These are phyloP conservation scores for Backusella macrospora DNA, from an alignment of 192 early-diverging fungal genomes.

Conservation along the genomic window DNA sequence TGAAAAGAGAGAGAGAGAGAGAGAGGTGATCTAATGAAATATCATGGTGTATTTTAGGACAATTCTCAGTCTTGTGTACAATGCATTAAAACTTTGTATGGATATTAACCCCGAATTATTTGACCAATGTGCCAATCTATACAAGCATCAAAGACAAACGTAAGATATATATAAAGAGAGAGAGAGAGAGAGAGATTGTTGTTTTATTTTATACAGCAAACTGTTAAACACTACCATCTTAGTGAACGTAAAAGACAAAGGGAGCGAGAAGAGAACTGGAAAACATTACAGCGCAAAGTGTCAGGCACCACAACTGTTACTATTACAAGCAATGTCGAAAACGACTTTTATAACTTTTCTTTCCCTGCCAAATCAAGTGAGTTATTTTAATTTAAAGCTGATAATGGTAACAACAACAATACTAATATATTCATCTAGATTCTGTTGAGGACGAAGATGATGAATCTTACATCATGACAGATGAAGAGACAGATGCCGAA, in stretches of 20 bases:
- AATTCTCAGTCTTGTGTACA: conserved; percentile 97
- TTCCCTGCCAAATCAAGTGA: conserved; percentile 10
- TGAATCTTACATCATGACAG: conserved; percentile 13
- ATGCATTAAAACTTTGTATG: conserved; percentile 96
- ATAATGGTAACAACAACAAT: not conserved
- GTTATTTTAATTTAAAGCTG: not conserved
- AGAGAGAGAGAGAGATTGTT: not conserved
- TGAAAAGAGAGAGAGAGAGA: too few relatives aligned
- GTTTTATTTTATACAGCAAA: not conserved
- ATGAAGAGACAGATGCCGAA: conserved; percentile 25
- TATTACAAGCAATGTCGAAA: not conserved
- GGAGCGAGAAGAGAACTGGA: conserved; percentile 84
- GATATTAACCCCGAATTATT: conserved; percentile 94
- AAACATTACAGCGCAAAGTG: conserved; percentile 64
- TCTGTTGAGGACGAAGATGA: conserved; percentile 15
- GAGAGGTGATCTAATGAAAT: not conserved
- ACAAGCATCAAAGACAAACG: conserved; percentile 89
- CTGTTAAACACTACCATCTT: not conserved
- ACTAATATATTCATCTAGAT: not conserved
- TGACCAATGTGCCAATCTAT: conserved; percentile 94
- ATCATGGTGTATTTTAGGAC: conserved; percentile 55
- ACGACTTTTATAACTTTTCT: conserved; percentile 18
- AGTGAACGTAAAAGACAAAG: conserved; percentile 85
- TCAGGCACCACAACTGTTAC: conserved; percentile 28
- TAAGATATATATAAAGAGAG: conserved; percentile 47